Conservation (phyloP, 176 grass and related monocot genomes). For the Alloteropsis semialata region DNA sequence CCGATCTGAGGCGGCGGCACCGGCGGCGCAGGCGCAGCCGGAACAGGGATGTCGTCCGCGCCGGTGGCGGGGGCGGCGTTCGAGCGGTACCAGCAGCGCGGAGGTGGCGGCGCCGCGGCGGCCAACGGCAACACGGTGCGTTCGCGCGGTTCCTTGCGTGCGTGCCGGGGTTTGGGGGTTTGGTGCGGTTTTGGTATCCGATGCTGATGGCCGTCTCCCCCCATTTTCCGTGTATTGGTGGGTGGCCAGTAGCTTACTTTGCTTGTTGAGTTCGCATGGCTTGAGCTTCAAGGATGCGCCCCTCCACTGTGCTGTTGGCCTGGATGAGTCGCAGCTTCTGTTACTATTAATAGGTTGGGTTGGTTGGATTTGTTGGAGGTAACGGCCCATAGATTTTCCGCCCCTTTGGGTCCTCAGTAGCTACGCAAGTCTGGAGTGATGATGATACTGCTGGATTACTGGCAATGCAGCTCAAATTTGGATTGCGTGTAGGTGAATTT, state of each 20-base stretch:
- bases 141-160: conserved; percentile 41
- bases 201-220: conserved; percentile 22
- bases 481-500: background rate
- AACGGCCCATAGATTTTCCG: background rate
- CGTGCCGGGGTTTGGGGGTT: background rate
- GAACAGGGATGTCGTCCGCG: conserved; percentile 56
- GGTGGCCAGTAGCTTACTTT: background rate
- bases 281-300: background rate
- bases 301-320: background rate
- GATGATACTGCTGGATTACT: background rate
- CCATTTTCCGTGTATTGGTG: conserved; percentile 15
- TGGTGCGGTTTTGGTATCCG: conserved; percentile 41
- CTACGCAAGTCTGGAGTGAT: background rate
- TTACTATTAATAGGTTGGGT: conserved; percentile 29
- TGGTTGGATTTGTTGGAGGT: background rate
- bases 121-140: conserved; percentile 54
- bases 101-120: conserved; percentile 24
- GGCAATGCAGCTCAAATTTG: conserved; percentile 28
- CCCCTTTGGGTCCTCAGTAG: background rate
- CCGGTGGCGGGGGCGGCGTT: conserved; percentile 49
- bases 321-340: background rate
- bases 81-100: conserved; percentile 53
- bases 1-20: conserved; percentile 36
- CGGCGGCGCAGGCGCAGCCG: background rate
- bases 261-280: conserved; percentile 17